Percentiles rank a stretch among this genome's conserved stretches.
Evolutionary conservation across 768 basidiomycete species (phyloP).

Genomic region (Trametes maxima): DNA sequence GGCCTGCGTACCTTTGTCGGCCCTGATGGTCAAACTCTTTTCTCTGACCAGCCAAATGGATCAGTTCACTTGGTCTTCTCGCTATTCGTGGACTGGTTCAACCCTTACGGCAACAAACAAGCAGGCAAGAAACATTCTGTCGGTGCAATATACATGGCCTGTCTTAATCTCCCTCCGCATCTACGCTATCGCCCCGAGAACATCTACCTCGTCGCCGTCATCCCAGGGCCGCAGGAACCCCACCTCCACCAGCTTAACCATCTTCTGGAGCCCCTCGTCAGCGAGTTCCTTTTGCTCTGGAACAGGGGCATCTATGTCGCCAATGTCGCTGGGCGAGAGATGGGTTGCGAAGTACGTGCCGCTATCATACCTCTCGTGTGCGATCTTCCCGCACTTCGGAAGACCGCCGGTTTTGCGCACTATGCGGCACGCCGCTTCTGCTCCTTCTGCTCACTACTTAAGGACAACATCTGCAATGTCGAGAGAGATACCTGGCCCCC

Average conservation of each 20-base stretch:
- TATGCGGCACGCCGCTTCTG: conserved; percentile 32
- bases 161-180: conserved; percentile 31
- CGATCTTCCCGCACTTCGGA: conserved; percentile 39
- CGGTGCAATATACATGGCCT: conserved; percentile 29
- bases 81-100: conserved; percentile 25
- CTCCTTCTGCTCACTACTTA: conserved; percentile 30
- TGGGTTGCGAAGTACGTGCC: conserved; percentile 33
- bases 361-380: conserved; percentile 39
- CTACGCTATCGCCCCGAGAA: conserved; percentile 33
- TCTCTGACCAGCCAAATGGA: background rate
- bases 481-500: conserved; percentile 31
- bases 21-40: conserved; percentile 6
- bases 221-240: conserved; percentile 45
- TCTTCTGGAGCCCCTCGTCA: conserved; percentile 39
- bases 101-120: conserved; percentile 17
- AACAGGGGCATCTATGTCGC: conserved; percentile 33
- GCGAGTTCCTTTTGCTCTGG: conserved; percentile 41
- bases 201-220: conserved; percentile 44
- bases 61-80: conserved; percentile 14
- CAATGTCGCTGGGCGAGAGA: conserved; percentile 23
- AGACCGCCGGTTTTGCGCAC: conserved; percentile 34
- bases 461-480: conserved; percentile 33
- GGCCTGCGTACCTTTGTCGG: conserved; percentile 17
- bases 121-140: conserved; percentile 14
- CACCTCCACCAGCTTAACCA: conserved; percentile 39